A percentile compares a stretch with the other conserved stretches of the same genome.
These are phyloP conservation scores for Nepenthes mirabilis DNA, from an alignment of 148 eudicot genomes.

Conservation along the genomic window DNA sequence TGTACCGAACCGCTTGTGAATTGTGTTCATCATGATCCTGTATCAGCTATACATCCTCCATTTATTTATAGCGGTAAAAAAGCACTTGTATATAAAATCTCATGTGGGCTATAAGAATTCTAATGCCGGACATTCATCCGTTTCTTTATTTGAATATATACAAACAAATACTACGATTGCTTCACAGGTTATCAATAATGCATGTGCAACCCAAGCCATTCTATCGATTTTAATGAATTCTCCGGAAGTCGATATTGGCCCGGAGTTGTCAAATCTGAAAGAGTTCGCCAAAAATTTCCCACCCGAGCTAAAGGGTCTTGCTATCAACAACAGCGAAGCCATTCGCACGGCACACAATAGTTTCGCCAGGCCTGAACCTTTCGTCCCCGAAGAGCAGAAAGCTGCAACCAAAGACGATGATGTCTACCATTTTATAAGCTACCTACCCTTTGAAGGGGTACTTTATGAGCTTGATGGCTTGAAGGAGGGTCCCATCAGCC, in stretches of 20 bases:
- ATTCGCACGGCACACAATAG: constrained; percentile 93
- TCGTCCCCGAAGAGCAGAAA: constrained; percentile 89
- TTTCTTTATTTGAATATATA: no score
- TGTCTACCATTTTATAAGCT: constrained; percentile 95
- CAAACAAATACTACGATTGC: neutral
- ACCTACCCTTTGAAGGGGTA: constrained; percentile 84
- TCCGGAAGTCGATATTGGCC: constrained; percentile 87
- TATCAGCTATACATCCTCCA: neutral
- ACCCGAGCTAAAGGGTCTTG: constrained; percentile 91
- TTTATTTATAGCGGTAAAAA: no score
- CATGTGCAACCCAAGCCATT: constrained; percentile 99
- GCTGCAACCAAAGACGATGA: constrained; percentile 90
- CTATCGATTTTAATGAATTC: constrained; percentile 85
- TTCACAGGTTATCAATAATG: constrained; percentile 85
- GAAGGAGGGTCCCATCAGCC: constrained; percentile 94
- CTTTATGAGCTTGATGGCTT: constrained; percentile 92
- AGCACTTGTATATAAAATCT: no score
- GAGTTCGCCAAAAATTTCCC: constrained; percentile 88
- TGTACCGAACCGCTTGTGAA: no score
- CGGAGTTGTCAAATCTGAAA: constrained; percentile 72
- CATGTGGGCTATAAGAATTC: no score
- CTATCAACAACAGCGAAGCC: constrained; percentile 97
- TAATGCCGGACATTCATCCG: no score
- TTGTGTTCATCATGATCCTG: neutral
- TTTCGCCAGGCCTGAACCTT: constrained; percentile 95